Conservation (phyloP, 805 yeast genomes). For the Saccharomycopsis selenospora region DNA sequence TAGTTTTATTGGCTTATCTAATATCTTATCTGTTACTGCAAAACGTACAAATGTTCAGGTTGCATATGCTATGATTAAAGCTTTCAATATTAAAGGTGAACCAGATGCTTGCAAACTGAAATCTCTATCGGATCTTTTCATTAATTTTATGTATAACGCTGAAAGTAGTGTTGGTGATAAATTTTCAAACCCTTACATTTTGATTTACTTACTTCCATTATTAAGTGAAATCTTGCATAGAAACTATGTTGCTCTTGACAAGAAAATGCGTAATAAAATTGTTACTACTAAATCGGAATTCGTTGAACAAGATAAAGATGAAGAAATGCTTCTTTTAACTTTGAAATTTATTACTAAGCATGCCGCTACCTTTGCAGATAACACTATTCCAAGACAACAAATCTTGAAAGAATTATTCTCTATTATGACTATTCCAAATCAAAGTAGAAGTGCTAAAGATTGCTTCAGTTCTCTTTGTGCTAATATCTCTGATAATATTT, state of each 20-base stretch:
- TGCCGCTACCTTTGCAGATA: slow-evolving; percentile 59
- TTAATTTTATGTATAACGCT: slow-evolving; percentile 47
- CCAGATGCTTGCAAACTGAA: background rate
- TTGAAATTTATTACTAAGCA: slow-evolving; percentile 68
- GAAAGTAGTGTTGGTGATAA: slow-evolving; percentile 68
- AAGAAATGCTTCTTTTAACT: slow-evolving; percentile 74
- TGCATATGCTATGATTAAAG: background rate
- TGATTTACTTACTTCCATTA: slow-evolving; percentile 72
- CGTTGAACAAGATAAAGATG: slow-evolving; percentile 78
- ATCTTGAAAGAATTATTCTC: slow-evolving; percentile 56
- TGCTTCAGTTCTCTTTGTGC: slow-evolving; percentile 74
- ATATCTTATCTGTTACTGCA: slow-evolving; percentile 33
- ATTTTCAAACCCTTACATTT: slow-evolving; percentile 58
- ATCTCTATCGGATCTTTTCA: background rate
- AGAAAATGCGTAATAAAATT: slow-evolving; percentile 43
- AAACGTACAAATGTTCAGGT: background rate
- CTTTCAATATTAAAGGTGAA: slow-evolving; percentile 1
- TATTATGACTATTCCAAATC: slow-evolving; percentile 61
- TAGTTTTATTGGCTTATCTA: slow-evolving; percentile 49
- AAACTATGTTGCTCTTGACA: slow-evolving; percentile 52
- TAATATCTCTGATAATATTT: slow-evolving; percentile 58
- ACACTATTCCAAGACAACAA: slow-evolving; percentile 59
- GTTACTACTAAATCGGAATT: slow-evolving; percentile 53
- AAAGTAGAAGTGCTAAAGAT: slow-evolving; percentile 76
- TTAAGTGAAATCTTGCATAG: slow-evolving; percentile 58